Evolutionary conservation across 2,329 filamentous ascomycete species (phyloP).

Genomic region (Cercospora citrullina): DNA sequence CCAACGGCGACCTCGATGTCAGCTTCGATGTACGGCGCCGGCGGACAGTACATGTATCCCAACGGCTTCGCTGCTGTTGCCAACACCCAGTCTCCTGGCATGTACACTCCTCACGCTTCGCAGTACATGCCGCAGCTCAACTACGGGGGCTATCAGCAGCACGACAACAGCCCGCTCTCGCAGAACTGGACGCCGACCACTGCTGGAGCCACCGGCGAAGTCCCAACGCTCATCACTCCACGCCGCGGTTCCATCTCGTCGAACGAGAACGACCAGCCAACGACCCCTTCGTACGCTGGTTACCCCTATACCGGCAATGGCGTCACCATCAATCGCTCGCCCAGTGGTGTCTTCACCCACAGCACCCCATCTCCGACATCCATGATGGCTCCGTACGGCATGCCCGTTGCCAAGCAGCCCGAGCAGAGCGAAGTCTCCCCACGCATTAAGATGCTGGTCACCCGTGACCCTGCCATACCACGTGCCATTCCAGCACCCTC

Average conservation of each 20-base stretch:
- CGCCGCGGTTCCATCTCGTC: conserved; percentile 55
- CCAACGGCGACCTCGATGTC: conserved; percentile 34
- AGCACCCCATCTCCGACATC: conserved; percentile 54
- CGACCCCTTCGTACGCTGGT: conserved; percentile 49
- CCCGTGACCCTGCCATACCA: conserved; percentile 80
- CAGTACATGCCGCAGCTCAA: conserved; percentile 47
- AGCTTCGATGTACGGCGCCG: conserved; percentile 37
- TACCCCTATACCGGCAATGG: conserved; percentile 45
- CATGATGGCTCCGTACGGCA: conserved; percentile 47
- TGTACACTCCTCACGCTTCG: conserved; percentile 48
- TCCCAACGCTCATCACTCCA: conserved; percentile 53
- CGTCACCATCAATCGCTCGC: conserved; percentile 53
- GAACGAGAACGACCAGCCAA: conserved; percentile 54
- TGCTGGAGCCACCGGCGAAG: conserved; percentile 48
- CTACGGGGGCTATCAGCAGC: conserved; percentile 48
- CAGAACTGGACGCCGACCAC: conserved; percentile 47
- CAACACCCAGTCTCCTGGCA: conserved; percentile 40
- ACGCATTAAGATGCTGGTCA: conserved; percentile 48
- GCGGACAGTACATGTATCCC: conserved; percentile 38
- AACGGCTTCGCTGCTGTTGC: conserved; percentile 32
- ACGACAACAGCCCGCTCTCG: conserved; percentile 50
- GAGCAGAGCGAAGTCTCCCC: conserved; percentile 46
- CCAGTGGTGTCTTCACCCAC: conserved; percentile 50
- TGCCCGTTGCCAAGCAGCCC: conserved; percentile 40
- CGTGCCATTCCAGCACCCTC: conserved; percentile 85